Base-by-base conservation (phyloP, 441 rosid genomes). In the Codiaeum variegatum region DNA sequence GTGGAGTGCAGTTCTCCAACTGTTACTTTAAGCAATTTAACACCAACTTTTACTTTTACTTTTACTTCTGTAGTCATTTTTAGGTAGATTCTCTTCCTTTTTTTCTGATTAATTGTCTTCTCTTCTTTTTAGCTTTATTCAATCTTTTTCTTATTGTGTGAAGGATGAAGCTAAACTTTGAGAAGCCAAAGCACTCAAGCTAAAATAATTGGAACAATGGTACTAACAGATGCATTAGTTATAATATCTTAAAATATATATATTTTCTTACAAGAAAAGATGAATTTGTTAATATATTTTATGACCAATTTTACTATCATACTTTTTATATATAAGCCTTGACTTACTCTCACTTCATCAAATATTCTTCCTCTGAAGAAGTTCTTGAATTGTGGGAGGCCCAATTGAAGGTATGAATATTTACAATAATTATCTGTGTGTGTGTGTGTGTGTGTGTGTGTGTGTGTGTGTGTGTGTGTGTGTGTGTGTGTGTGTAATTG, bases 341-440 rank as follows among this genome's bases (percentile, higher is more conserved):
- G 87, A 82, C 76, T 54, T 85, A 85, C 87, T 94, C 98, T 0
- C 97, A 94, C 80, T 87, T 78, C 89, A 92, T 97, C 76, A 94
- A 94, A 72, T 89, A 92, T 70, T 96, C 97, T 44, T 94, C 96
- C 83, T 94, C 98, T 40, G 98, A 94, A 79, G 97, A 94, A 85
- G 85, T 88, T 67, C 97, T 97, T 66, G 97, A 92, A 85, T 91
- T 92, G 63, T 90, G 97, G 97, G 98, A 73, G 98, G 97, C 69
- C 97, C 97, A 10, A 81, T 62, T 24, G 93, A 94, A 89, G 98
- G 98, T 94, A 63, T 11, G n/a, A n/a, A n/a, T n/a, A n/a, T n/a
- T n/a, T n/a, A n/a, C n/a, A n/a, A n/a, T n/a, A n/a, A n/a, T n/a
- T n/a, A n/a, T n/a, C n/a, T n/a, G n/a, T n/a, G n/a, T n/a, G n/a